These are phyloP conservation scores for Cladophialophora psammophila DNA, from an alignment of 2,329 filamentous ascomycete species.

Conservation along the genomic window DNA sequence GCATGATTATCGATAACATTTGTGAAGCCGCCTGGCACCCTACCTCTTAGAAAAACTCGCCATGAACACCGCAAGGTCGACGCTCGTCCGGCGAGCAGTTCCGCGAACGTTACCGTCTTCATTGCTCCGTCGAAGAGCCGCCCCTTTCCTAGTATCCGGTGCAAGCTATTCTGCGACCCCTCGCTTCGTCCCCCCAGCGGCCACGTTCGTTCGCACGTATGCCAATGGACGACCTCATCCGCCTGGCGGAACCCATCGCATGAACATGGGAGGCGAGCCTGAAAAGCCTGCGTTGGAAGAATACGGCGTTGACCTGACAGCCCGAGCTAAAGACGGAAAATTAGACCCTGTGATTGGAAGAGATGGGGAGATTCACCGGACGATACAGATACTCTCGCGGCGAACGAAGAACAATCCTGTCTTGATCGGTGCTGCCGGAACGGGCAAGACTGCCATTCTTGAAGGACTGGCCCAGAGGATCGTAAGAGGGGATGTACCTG, in stretches of 20 bases:
- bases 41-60: conserved; percentile 12
- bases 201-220: conserved; percentile 50
- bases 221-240: conserved; percentile 72
- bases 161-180: conserved; percentile 12
- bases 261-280: conserved; percentile 79
- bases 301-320: conserved; percentile 89
- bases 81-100: conserved; percentile 37
- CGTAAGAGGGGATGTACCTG: conserved; percentile 88
- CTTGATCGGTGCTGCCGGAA: conserved; percentile 95
- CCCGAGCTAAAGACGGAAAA: conserved; percentile 82
- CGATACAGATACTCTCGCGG: conserved; percentile 90
- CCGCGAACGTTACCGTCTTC: conserved; percentile 24
- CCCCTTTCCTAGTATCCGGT: conserved; percentile 14
- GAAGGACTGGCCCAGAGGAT: conserved; percentile 95
- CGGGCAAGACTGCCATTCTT: conserved; percentile 97
- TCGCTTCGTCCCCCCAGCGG: conserved; percentile 20
- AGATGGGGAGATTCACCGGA: conserved; percentile 89
- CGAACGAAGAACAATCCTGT: conserved; percentile 98
- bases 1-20: conserved; percentile 35
- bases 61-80: conserved; percentile 36
- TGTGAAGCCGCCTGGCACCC: conserved; percentile 21
- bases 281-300: conserved; percentile 90
- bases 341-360: conserved; percentile 95
- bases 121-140: conserved; percentile 20
- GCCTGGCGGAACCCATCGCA: conserved; percentile 89